These are phyloP conservation scores for Macrophomina tecta DNA, from an alignment of 2,329 filamentous ascomycete species.

Conservation along the genomic window DNA sequence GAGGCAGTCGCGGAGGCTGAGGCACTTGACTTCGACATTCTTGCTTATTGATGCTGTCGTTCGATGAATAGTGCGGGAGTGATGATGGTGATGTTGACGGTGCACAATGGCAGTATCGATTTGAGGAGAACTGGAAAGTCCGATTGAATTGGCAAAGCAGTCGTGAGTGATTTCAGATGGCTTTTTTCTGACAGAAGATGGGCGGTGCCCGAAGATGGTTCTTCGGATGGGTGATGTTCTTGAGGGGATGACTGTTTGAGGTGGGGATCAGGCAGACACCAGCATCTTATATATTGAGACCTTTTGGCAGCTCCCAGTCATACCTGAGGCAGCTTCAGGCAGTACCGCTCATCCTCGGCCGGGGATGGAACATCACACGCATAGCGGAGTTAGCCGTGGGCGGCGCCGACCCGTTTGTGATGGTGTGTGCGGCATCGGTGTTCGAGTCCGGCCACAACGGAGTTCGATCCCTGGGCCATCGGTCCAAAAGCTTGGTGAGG, in stretches of 20 bases:
- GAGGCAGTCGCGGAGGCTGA: background rate
- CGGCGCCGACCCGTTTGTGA: background rate
- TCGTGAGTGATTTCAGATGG: too few relatives aligned
- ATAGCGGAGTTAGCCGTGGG: conserved; percentile 1
- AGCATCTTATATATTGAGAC: background rate
- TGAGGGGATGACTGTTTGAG: background rate
- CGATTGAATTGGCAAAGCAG: too few relatives aligned
- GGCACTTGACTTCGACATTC: conserved; percentile 11
- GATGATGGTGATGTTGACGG: background rate
- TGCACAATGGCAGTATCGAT: background rate
- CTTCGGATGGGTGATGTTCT: background rate
- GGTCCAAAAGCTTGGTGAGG: background rate
- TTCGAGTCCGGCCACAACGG: background rate
- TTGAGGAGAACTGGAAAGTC: background rate
- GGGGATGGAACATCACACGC: background rate
- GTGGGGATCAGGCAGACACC: conserved; percentile 6
- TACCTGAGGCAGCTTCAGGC: conserved; percentile 7
- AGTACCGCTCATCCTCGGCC: background rate
- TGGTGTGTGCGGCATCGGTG: conserved; percentile 6
- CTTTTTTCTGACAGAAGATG: too few relatives aligned
- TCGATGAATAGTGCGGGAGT: background rate
- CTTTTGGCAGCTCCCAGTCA: background rate
- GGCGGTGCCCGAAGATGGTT: too few relatives aligned
- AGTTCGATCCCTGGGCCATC: background rate
- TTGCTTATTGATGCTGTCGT: background rate